A percentile compares a stretch with the other conserved stretches of the same genome.
Conservation (phyloP, 345 rosid genomes). For the Passiflora organensis region DNA sequence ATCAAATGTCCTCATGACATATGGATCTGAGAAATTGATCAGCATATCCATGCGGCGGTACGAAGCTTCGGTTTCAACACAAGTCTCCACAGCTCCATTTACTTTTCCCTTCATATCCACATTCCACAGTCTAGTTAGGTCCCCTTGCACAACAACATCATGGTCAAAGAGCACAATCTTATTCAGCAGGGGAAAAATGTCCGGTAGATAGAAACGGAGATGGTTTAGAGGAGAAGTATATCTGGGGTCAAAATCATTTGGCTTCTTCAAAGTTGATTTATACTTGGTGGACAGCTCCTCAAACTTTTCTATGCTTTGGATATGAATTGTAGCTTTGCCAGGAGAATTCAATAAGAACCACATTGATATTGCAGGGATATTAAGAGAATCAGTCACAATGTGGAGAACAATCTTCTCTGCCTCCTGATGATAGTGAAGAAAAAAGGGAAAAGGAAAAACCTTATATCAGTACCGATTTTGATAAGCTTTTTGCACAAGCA, state of each 20-base stretch:
- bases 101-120: constrained; percentile 23
- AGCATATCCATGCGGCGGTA: constrained; percentile 20
- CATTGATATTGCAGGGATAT: constrained; percentile 28
- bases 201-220: constrained; percentile 30
- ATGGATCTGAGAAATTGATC: constrained; percentile 27
- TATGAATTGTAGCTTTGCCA: constrained; percentile 19
- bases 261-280: constrained; percentile 42
- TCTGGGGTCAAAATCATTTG: constrained; percentile 32
- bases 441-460: neutral
- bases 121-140: constrained; percentile 21
- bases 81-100: constrained; percentile 30
- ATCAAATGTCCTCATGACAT: constrained; percentile 20
- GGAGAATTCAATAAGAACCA: constrained; percentile 31
- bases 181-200: constrained; percentile 21
- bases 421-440: constrained; percentile 20
- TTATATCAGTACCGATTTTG: no score
- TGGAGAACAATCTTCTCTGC: constrained; percentile 23
- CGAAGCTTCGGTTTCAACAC: constrained; percentile 34
- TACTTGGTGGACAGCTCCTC: constrained; percentile 10
- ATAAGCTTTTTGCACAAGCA: neutral
- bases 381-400: constrained; percentile 26
- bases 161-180: constrained; percentile 28
- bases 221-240: constrained; percentile 22
- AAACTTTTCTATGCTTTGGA: constrained; percentile 24
- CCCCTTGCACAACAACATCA: constrained; percentile 25